Evolutionary conservation across 1,284 basidiomycete genomes (phyloP), one percentile per base, ranked within the genome.

Genomic region (Tylopilus sp.): DNA sequence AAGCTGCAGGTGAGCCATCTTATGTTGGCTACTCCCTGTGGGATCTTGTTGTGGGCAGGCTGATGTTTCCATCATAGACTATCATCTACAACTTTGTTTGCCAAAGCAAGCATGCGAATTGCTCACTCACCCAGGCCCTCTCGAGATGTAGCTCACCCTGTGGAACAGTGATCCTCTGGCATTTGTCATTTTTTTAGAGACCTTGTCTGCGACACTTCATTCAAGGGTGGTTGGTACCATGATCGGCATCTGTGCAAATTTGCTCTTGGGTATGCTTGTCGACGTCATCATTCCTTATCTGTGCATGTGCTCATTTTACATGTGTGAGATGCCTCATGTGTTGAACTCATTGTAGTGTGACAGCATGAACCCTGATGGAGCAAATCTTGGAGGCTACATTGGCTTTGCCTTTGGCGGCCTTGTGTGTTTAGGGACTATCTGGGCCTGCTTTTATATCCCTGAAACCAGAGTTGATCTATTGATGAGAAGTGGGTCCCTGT

Each of bases 391-490:
- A 18, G 75, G 75, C 1, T 77, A 77, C 22, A 74, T 78, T 18
- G 76, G 76, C 3, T 76, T 78, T 60, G 60, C 77, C 39, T 75
- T 77, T 67, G 77, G 77, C 0, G 72, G 68, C 36, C 62, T 75
- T 12, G 65, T 63, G 3, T 63, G 74, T 15, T 24, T n/a, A 16
- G 72, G 72, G n/a, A 62, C 67, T 7, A 38, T 78, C 12, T 73
- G 74, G 68, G 62, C 70, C 9, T 73, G 72, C 38, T 70, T 70
- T 26, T 77, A 72, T 36, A 78, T 76, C 12, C 75, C 74, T 0
- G 74, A 76, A 57, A 77, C 74, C 13, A 73, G 55, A 44, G 70
- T 75, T 29, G 73, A 75, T 47, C n/a, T 75, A 33, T 56, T 75
- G 65, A 66, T 57, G 76, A 75, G 55, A 63, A 54, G 38, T 57